These are phyloP conservation scores for Postia placenta DNA, from an alignment of 768 basidiomycete species.

Conservation along the genomic window DNA sequence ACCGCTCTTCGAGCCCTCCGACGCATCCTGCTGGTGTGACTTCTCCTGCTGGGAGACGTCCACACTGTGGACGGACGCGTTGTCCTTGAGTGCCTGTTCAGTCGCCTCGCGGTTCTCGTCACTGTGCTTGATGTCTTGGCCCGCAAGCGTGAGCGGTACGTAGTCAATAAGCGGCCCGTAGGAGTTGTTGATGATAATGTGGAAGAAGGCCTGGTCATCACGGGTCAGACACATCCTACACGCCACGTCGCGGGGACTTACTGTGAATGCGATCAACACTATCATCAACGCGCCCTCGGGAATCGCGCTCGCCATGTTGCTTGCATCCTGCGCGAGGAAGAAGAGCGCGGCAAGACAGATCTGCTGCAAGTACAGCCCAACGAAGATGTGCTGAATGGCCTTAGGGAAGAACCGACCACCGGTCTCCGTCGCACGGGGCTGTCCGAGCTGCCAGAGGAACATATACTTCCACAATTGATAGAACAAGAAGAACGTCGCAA, in stretches of 20 bases:
- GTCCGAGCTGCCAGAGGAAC: conserved; percentile 51
- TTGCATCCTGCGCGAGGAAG: conserved; percentile 70
- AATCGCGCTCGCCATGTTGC: conserved; percentile 48
- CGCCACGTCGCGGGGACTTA: conserved; percentile 29
- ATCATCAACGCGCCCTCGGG: conserved; percentile 82
- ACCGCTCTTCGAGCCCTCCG: neutral
- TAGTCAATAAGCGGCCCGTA: conserved; percentile 72
- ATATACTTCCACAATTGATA: conserved; percentile 69
- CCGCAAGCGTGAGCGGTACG: conserved; percentile 75
- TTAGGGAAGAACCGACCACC: conserved; percentile 95
- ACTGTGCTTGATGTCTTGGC: conserved; percentile 44
- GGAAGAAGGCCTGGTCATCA: conserved; percentile 52
- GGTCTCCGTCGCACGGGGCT: conserved; percentile 65
- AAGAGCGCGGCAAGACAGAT: conserved; percentile 82
- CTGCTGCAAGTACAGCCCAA: conserved; percentile 89
- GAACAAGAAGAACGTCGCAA: conserved; percentile 76
- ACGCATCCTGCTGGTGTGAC: neutral
- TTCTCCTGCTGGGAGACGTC: conserved; percentile 4
- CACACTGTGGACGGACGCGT: conserved; percentile 7
- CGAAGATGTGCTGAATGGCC: conserved; percentile 89
- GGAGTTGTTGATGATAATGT: conserved; percentile 69
- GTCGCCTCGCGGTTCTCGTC: conserved; percentile 13
- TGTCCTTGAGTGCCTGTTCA: conserved; percentile 14
- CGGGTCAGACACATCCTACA: neutral
- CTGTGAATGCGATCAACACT: conserved; percentile 78